phyloP scores from a whole-genome alignment of 139 green algal genomes.

The Yamagishiella unicocca region DNA sequence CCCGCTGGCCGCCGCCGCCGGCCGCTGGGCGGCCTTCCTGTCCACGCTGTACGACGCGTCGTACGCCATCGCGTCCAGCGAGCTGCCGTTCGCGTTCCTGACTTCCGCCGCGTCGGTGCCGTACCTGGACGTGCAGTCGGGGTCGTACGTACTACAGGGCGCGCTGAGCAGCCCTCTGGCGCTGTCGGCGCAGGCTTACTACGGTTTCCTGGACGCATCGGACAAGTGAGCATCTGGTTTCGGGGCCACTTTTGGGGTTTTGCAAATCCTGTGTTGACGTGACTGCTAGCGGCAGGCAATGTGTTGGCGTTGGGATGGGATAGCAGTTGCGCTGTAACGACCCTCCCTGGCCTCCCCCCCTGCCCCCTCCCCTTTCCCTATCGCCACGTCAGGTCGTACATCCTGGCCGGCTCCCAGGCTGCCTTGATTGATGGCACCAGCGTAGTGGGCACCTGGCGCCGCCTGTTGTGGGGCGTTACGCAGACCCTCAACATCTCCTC shows the following conservation, averaged over 20 bases:
- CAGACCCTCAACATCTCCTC: neutral
- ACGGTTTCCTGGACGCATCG: conserved; percentile 51
- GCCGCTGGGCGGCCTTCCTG: conserved; percentile 44
- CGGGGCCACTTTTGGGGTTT: too few relatives aligned
- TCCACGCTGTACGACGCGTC: conserved; percentile 15
- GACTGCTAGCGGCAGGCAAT: too few relatives aligned
- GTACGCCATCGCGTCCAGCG: neutral
- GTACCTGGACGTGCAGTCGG: conserved; percentile 6
- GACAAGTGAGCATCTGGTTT: neutral
- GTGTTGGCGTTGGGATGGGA: too few relatives aligned
- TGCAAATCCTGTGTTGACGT: too few relatives aligned
- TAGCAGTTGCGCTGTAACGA: too few relatives aligned
- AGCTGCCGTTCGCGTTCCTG: conserved; percentile 27
- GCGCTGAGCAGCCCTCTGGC: conserved; percentile 16
- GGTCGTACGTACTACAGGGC: conserved; percentile 49
- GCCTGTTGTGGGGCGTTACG: conserved; percentile 19
- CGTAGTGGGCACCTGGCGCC: conserved; percentile 12
- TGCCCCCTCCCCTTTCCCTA: neutral
- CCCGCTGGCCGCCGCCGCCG: neutral
- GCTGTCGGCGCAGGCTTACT: conserved; percentile 40
- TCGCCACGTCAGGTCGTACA: neutral
- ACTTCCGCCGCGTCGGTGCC: conserved; percentile 23
- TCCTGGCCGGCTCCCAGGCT: conserved; percentile 25
- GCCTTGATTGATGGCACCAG: neutral
- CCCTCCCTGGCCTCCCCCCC: neutral